Percentiles rank a stretch among this genome's conserved stretches.
These are phyloP conservation scores for Deuterostichococcus epilithicus DNA, from an alignment of 139 green algal species.

Conservation along the genomic window DNA sequence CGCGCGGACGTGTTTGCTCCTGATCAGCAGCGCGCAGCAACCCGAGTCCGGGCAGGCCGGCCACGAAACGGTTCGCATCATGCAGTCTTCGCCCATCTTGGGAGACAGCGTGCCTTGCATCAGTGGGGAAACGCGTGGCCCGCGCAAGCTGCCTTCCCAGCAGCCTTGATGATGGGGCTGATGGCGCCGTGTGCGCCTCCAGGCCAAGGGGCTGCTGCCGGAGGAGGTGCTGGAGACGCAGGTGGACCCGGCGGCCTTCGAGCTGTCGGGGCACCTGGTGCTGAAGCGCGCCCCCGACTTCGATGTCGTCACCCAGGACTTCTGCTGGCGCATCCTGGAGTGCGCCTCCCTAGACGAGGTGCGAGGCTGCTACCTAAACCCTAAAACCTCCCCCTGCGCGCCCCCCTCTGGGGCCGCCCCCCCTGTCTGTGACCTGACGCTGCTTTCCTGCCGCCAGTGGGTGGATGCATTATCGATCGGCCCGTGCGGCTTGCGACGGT, in stretches of 20 bases:
- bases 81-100: not conserved
- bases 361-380: not conserved
- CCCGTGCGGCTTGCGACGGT: no score
- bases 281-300: slow-evolving; percentile 89
- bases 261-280: slow-evolving; percentile 96
- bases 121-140: not conserved
- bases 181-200: no score
- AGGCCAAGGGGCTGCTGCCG: slow-evolving; percentile 20
- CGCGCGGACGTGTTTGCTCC: no score
- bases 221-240: slow-evolving; percentile 56
- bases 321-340: slow-evolving; percentile 59
- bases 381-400: no score
- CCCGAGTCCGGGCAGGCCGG: not conserved
- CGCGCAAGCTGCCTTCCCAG: not conserved
- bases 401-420: no score
- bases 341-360: slow-evolving; percentile 56
- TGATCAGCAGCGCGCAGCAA: not conserved
- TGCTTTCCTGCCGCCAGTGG: no score
- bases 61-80: not conserved
- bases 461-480: no score
- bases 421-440: no score
- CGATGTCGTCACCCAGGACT: slow-evolving; percentile 58
- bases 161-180: not conserved
- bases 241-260: slow-evolving; percentile 94
- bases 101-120: not conserved